Evolutionary conservation across 805 yeast genomes (phyloP).

Genomic region (Torulaspora microellipsoides): DNA sequence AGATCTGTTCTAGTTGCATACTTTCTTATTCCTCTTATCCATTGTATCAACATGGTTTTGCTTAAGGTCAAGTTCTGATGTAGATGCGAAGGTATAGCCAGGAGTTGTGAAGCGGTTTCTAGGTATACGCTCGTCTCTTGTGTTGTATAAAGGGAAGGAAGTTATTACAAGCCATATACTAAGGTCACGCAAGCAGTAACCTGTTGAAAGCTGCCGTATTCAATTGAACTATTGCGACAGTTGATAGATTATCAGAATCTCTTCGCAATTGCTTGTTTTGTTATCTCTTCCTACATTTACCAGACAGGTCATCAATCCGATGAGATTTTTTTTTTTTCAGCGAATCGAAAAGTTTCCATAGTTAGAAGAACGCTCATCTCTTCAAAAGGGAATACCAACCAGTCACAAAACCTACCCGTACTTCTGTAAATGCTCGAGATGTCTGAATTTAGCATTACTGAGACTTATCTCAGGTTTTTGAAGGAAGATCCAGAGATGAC

Average conservation of each 20-base stretch:
- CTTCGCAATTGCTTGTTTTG: neutral
- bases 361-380: neutral
- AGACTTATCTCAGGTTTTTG: constrained; percentile 72
- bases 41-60: too few species aligned
- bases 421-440: constrained; percentile 1
- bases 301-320: neutral
- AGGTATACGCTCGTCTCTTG: too few species aligned
- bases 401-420: neutral
- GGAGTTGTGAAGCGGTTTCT: too few species aligned
- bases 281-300: neutral
- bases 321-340: neutral
- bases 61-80: too few species aligned
- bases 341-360: too few species aligned
- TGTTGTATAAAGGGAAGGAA: neutral
- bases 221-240: too few species aligned
- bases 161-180: neutral
- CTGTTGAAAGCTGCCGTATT: too few species aligned
- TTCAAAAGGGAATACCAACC: neutral
- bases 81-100: too few species aligned
- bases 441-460: constrained; percentile 69
- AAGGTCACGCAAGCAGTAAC: too few species aligned
- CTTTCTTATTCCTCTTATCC: constrained; percentile 1
- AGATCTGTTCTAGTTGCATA: constrained; percentile 17
- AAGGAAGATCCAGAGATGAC: constrained; percentile 94
- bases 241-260: too few species aligned